Conservation (phyloP, 1,139 yeast genomes). For the Scheffersomyces cryptocercus region DNA sequence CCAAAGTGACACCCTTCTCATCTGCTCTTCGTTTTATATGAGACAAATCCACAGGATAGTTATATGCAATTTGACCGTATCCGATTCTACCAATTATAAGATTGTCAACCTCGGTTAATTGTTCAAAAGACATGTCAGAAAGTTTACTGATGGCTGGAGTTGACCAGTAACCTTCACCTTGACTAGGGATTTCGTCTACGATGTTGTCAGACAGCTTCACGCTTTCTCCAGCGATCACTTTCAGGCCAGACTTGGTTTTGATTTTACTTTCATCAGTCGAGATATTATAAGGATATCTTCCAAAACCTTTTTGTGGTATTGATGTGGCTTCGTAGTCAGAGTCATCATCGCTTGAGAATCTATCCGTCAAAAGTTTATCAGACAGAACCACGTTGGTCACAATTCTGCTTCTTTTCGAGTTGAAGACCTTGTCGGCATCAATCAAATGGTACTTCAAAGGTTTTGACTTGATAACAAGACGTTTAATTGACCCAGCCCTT, state of each 20-base stretch:
- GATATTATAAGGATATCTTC: slow-evolving; percentile 18
- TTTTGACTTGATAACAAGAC: slow-evolving; percentile 41
- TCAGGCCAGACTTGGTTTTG: slow-evolving; percentile 1
- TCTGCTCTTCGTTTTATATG: slow-evolving; percentile 23
- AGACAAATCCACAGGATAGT: slow-evolving; percentile 72
- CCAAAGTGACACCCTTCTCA: slow-evolving; percentile 29
- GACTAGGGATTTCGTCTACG: slow-evolving; percentile 6
- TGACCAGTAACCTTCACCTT: slow-evolving; percentile 70
- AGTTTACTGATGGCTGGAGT: slow-evolving; percentile 67
- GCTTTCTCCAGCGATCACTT: slow-evolving; percentile 10
- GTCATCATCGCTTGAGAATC: slow-evolving; percentile 20
- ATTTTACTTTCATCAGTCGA: slow-evolving; percentile 2
- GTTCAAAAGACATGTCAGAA: slow-evolving; percentile 43
- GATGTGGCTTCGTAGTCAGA: slow-evolving; percentile 14
- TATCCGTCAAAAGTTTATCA: slow-evolving; percentile 19
- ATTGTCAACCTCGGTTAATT: slow-evolving; percentile 60
- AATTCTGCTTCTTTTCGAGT: slow-evolving; percentile 33
- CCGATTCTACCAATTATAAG: slow-evolving; percentile 78
- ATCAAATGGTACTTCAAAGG: slow-evolving; percentile 46
- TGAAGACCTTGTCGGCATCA: slow-evolving; percentile 45
- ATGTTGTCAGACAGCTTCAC: slow-evolving; percentile 7
- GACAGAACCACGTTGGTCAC: slow-evolving; percentile 18
- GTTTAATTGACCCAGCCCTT: slow-evolving; percentile 27
- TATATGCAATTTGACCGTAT: slow-evolving; percentile 73
- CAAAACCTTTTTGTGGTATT: slow-evolving; percentile 4